These are phyloP conservation scores for Singerocomus inundabilis DNA, from an alignment of 1,284 basidiomycete species.

Conservation along the genomic window DNA sequence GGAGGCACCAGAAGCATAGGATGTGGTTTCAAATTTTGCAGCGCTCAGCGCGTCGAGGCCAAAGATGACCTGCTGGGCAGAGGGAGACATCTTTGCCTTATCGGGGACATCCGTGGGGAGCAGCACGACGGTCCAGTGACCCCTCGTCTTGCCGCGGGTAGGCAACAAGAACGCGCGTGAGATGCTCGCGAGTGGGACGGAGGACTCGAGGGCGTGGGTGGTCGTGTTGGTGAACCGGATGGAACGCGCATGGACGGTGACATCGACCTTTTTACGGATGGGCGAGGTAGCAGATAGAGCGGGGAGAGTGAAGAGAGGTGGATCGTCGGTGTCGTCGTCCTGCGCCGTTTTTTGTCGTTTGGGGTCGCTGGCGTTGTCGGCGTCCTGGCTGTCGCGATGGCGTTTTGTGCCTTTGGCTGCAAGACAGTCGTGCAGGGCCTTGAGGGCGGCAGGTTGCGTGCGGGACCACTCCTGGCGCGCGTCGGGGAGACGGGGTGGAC, in stretches of 20 bases:
- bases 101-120: constrained; percentile 49
- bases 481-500: constrained; percentile 19
- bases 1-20: constrained; percentile 31
- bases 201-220: constrained; percentile 45
- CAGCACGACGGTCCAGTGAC: constrained; percentile 66
- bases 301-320: constrained; percentile 53
- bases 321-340: constrained; percentile 36
- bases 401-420: constrained; percentile 20
- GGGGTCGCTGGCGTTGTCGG: constrained; percentile 5
- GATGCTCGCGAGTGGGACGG: constrained; percentile 46
- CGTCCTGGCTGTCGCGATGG: constrained; percentile 16
- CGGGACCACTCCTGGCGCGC: constrained; percentile 21
- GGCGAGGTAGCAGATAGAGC: constrained; percentile 62
- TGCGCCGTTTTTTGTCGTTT: constrained; percentile 25
- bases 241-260: constrained; percentile 48
- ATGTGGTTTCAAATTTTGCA: constrained; percentile 41
- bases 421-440: constrained; percentile 19
- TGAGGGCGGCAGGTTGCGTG: constrained; percentile 25
- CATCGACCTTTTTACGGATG: constrained; percentile 67
- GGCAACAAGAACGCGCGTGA: constrained; percentile 62
- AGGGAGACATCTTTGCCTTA: constrained; percentile 34
- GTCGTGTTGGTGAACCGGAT: constrained; percentile 50
- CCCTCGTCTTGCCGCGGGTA: constrained; percentile 61
- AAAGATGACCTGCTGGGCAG: constrained; percentile 56
- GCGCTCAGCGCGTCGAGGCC: constrained; percentile 56